phyloP scores from a whole-genome alignment of 306 rosid species.

The Astragalus membranaceus region DNA sequence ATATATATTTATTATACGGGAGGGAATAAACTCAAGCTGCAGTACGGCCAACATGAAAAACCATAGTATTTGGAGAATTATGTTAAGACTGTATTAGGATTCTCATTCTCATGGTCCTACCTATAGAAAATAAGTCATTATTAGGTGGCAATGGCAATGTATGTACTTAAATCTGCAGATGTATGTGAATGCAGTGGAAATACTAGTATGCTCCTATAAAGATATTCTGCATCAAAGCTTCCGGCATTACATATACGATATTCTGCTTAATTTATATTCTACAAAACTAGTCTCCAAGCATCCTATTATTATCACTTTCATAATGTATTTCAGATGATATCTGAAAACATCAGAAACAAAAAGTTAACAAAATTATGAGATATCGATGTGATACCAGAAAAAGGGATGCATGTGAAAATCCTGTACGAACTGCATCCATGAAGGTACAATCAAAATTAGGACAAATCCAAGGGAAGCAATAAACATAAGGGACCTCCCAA shows the following conservation, averaged over 20 bases:
- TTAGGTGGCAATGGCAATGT: background rate
- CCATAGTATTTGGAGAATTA: background rate
- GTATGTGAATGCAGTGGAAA: background rate
- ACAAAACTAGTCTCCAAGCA: conserved; percentile 15
- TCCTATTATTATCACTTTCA: conserved; percentile 13
- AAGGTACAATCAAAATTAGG: conserved; percentile 55
- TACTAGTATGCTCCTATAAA: background rate
- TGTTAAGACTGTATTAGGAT: conserved; percentile 1
- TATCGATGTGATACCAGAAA: conserved; percentile 49
- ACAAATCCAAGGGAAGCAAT: conserved; percentile 52
- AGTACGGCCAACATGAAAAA: background rate
- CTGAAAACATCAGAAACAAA: conserved; percentile 2
- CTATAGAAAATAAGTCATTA: background rate
- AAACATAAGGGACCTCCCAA: conserved; percentile 57
- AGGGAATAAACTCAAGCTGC: background rate
- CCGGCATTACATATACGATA: background rate
- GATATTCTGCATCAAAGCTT: conserved; percentile 13
- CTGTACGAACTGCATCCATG: conserved; percentile 83
- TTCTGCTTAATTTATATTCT: background rate
- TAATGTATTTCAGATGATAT: conserved; percentile 1
- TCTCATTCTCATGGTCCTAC: background rate
- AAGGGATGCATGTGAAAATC: conserved; percentile 73
- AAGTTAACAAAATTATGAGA: conserved; percentile 14
- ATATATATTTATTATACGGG: background rate
- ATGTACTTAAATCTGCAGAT: background rate